Evolutionary conservation across 768 basidiomycete genomes (phyloP), one percentile per base, ranked within the genome.

Genomic region (Leccinum longicurvipes): DNA sequence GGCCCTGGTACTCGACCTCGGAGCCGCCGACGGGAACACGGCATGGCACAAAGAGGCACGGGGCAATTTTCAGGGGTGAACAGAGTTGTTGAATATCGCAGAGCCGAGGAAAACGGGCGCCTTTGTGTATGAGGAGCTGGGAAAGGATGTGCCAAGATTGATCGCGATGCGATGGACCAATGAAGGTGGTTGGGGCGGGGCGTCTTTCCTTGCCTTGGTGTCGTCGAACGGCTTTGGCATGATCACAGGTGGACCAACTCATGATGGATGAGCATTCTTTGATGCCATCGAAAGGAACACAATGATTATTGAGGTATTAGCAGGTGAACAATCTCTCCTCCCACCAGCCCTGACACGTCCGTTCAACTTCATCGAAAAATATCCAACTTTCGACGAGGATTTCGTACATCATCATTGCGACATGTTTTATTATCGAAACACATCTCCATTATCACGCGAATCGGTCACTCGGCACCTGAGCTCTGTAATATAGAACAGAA

Each of bases 61-160:
- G 82, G 1, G 75, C 82, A 62, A 92, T 82, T 76, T 93, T 93
- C 91, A 92, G 4, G 91, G 91, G 56, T 92, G 89, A 3, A 91
- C 86, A 0, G 84, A 82, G 57, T 75, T 72, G 53, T 60, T 75
- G 65, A 90, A 76, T 46, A 91, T 72, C 10, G 88, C 91, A 5
- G 86, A 88, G 14, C 89, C 90, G 28, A 93, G 60, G 72, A 78
- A 93, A 56, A 91, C 66, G 4, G 85, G 85, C 2, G 56, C 71
- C 17, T 82, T 83, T 31, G 78, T 68, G 55, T 79, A 71, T 3
- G 71, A 39, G 2, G 58, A 36, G 23, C 64, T 58, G 4, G 86
- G 82, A 65, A 80, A 72, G 3, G 49, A 61, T 3, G 76, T 60
- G 6, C 74, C 58, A 21, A 63, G 63, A 48, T 70, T 72, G 45